These are phyloP conservation scores for Stephanodiscus triporus DNA, from an alignment of 108 stramenopile genomes.

Conservation along the genomic window DNA sequence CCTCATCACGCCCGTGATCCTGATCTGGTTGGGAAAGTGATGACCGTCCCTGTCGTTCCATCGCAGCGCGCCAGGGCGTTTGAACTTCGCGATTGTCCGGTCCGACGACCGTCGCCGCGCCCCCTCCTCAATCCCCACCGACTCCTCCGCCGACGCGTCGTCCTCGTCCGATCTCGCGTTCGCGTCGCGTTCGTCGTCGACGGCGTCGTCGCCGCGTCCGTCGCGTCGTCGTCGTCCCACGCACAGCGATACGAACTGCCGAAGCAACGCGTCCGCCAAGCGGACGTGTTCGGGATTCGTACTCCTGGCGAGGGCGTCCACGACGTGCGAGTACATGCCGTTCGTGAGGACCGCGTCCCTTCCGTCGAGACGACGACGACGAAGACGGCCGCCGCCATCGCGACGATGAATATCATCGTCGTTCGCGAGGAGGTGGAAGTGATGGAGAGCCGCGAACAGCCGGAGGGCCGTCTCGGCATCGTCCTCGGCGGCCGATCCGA, in stretches of 20 bases:
- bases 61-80: neutral
- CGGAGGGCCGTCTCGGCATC: slow-evolving; percentile 31
- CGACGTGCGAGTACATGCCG: slow-evolving; percentile 43
- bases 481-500: slow-evolving; percentile 6
- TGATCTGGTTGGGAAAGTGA: slow-evolving; percentile 44
- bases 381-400: no score
- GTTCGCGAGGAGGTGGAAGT: slow-evolving; percentile 11
- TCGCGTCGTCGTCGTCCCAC: neutral
- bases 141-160: neutral
- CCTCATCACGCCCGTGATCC: slow-evolving; percentile 48
- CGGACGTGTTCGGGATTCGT: slow-evolving; percentile 29
- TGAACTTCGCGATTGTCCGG: no score
- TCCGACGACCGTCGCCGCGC: no score
- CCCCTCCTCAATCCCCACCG: no score
- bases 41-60: slow-evolving; percentile 33
- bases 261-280: slow-evolving; percentile 23
- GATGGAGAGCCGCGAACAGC: slow-evolving; percentile 23
- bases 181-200: neutral
- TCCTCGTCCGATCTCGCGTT: no score
- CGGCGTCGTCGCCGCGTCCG: no score
- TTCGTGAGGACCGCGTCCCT: slow-evolving; percentile 16
- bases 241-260: slow-evolving; percentile 34
- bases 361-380: no score
- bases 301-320: slow-evolving; percentile 44
- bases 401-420: no score